These are phyloP conservation scores for Acrodontium crateriforme DNA, from an alignment of 2,329 filamentous ascomycete genomes.

Conservation along the genomic window DNA sequence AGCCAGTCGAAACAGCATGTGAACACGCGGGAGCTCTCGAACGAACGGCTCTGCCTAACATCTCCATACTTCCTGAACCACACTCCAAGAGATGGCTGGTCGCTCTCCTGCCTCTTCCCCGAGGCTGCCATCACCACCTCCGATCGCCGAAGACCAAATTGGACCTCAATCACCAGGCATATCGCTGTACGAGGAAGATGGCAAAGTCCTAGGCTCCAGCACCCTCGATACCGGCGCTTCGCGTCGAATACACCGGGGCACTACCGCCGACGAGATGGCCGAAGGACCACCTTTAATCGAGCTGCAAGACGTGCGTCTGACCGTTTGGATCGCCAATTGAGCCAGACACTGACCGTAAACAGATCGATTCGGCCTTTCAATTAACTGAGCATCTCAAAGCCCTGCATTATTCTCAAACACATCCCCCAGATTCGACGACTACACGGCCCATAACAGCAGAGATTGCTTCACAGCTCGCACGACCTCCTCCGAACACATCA, in stretches of 20 bases:
- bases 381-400: slow-evolving; percentile 94
- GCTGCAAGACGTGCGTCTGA: slow-evolving; percentile 55
- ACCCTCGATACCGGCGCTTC: slow-evolving; percentile 60
- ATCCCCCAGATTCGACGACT: slow-evolving; percentile 55
- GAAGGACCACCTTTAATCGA: slow-evolving; percentile 80
- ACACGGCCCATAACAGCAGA: slow-evolving; percentile 61
- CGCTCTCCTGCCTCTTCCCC: slow-evolving; percentile 58
- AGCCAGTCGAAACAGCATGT: too few relatives aligned
- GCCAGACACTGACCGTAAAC: too few relatives aligned
- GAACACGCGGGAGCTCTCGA: too few relatives aligned
- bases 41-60: too few relatives aligned
- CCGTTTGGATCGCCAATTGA: slow-evolving; percentile 2
- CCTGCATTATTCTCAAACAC: slow-evolving; percentile 70
- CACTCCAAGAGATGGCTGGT: too few relatives aligned
- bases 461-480: slow-evolving; percentile 61
- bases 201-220: slow-evolving; percentile 40
- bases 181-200: slow-evolving; percentile 46
- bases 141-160: slow-evolving; percentile 87
- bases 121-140: slow-evolving; percentile 85
- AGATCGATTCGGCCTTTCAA: slow-evolving; percentile 95
- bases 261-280: slow-evolving; percentile 83
- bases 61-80: too few relatives aligned
- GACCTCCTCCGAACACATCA: slow-evolving; percentile 69
- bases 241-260: slow-evolving; percentile 81
- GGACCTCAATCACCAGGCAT: slow-evolving; percentile 62